Evolutionary conservation across 768 basidiomycete species (phyloP), one percentile per base, ranked within the genome.

Genomic region (Fistulinella prunicolor): DNA sequence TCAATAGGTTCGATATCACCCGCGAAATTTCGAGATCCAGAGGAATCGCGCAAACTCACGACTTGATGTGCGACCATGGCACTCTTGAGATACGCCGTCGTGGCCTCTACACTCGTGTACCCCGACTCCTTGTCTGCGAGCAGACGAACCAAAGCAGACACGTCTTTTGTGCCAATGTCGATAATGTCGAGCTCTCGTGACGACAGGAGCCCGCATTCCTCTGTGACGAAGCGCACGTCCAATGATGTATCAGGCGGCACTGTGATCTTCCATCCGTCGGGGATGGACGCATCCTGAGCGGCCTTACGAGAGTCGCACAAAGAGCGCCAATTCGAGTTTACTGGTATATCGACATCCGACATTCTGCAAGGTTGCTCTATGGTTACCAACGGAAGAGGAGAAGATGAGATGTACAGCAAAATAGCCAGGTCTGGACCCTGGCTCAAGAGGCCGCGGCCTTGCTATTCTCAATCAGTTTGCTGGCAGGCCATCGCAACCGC

Each of bases 31-130:
- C 10, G 1, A 26, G 21, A 38, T 29, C 7, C 14, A 12, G 28
- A 35, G 2, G 9, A 29, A 49, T 21, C n/a, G n/a, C n/a, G n/a
- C 10, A 37, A 29, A 51, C 62, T 53, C 38, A 63, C 62, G 1
- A 52, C 39, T 24, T 62, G 62, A 39, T 65, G 62, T 12, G 62
- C 60, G 14, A 65, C 20, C 42, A 65, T 38, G 12, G 62, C 60
- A 17, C 63, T 64, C 55, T 62, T 63, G 48, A 62, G 59, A 37
- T 63, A 63, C 1, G 63, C 62, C 1, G 55, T 59, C 16, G 62
- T 64, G 30, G 62, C 63, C 21, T 62, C 63, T 6, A 62, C 4
- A 38, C 58, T 63, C 23, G 63, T 59, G 45, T 59, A 63, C 34
- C 53, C 58, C 19, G 56, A 53, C 13, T 45, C 21, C 38, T 36